Conservation (phyloP, 352 stramenopile species). For the Phytophthora ohioensis region DNA sequence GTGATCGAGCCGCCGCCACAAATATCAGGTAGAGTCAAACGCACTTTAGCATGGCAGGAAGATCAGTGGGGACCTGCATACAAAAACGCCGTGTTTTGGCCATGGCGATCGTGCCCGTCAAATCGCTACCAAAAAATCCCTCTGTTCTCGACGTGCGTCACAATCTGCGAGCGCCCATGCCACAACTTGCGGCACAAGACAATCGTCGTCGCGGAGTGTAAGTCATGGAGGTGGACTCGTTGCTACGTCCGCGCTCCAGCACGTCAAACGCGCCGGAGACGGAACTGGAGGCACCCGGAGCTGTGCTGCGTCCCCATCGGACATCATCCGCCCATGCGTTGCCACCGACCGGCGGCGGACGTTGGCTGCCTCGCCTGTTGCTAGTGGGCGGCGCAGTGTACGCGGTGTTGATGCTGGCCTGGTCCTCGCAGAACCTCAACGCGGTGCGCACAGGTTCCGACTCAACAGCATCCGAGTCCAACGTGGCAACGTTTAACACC, state of each 20-base stretch:
- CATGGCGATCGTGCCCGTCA: conserved; percentile 4
- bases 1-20: background rate
- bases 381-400: conserved; percentile 34
- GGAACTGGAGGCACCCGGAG: background rate
- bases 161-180: conserved; percentile 14
- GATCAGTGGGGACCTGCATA: background rate
- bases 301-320: conserved; percentile 13
- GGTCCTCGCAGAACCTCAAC: conserved; percentile 37
- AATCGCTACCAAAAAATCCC: conserved; percentile 30
- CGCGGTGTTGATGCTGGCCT: conserved; percentile 31
- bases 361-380: conserved; percentile 35
- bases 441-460: conserved; percentile 12
- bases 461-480: conserved; percentile 17
- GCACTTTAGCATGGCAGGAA: background rate
- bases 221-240: conserved; percentile 28
- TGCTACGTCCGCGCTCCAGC: conserved; percentile 30
- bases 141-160: conserved; percentile 23
- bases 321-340: conserved; percentile 7
- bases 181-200: conserved; percentile 17
- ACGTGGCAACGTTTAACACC: background rate
- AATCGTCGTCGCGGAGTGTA: conserved; percentile 13
- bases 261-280: conserved; percentile 4
- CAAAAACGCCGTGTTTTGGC: background rate
- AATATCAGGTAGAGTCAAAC: conserved; percentile 8
- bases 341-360: conserved; percentile 8